These are phyloP conservation scores for Hypoxylon crocopeplum DNA, from an alignment of 495 filamentous ascomycete genomes.

Conservation along the genomic window DNA sequence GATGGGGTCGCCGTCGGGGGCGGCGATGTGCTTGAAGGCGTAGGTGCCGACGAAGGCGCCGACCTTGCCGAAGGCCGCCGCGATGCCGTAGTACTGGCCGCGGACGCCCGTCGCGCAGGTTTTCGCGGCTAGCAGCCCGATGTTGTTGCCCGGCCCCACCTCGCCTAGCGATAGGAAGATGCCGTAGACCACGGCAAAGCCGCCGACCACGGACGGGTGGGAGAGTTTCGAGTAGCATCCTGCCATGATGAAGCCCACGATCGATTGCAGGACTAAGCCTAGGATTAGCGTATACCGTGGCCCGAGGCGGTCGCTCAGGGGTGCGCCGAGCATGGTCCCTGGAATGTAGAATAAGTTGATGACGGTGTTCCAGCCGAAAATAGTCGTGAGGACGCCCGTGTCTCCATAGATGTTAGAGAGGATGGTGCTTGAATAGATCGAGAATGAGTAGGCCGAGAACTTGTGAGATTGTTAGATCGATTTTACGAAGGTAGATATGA, in stretches of 20 bases:
- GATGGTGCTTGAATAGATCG: constrained; percentile 77
- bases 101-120: constrained; percentile 85
- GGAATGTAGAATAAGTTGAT: constrained; percentile 89
- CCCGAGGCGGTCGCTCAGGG: constrained; percentile 75
- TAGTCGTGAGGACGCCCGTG: constrained; percentile 67
- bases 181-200: constrained; percentile 77
- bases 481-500: not conserved
- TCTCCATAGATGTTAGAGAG: constrained; percentile 67
- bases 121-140: constrained; percentile 86
- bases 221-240: constrained; percentile 71
- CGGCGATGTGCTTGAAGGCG: constrained; percentile 75
- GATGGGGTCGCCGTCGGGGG: constrained; percentile 63
- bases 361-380: constrained; percentile 85
- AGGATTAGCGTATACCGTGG: constrained; percentile 73
- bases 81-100: constrained; percentile 91
- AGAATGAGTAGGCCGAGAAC: constrained; percentile 80
- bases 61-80: constrained; percentile 84
- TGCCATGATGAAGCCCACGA: constrained; percentile 90
- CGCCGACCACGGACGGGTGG: constrained; percentile 68
- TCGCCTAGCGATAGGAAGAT: constrained; percentile 87
- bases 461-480: constrained; percentile 25
- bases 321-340: constrained; percentile 77
- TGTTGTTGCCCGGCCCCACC: constrained; percentile 88
- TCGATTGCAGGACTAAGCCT: constrained; percentile 71
- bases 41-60: constrained; percentile 91